These are phyloP conservation scores for Podosphaera leucotricha DNA, from an alignment of 2,329 filamentous ascomycete species.

Conservation along the genomic window DNA sequence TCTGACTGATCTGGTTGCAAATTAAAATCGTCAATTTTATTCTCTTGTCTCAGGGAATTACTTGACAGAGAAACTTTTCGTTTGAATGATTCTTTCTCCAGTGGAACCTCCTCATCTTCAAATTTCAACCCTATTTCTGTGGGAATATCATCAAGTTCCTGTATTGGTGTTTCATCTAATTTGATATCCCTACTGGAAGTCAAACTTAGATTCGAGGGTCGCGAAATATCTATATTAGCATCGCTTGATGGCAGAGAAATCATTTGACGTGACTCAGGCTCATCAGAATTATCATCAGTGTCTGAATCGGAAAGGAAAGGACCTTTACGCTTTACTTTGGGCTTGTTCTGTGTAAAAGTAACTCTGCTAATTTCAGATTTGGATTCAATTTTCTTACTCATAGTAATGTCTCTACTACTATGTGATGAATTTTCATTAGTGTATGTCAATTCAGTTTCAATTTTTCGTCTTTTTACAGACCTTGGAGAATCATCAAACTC, in stretches of 20 bases:
- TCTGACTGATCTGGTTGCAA: background rate
- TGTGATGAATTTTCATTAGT: slow-evolving; percentile 1
- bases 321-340: slow-evolving; percentile 19
- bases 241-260: slow-evolving; percentile 6
- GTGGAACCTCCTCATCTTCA: too few relatives aligned
- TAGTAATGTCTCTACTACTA: background rate
- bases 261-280: slow-evolving; percentile 4
- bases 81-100: too few relatives aligned
- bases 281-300: slow-evolving; percentile 22
- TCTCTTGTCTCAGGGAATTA: too few relatives aligned
- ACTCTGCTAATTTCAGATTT: background rate
- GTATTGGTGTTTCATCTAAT: too few relatives aligned
- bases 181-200: too few relatives aligned
- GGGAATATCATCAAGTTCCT: too few relatives aligned
- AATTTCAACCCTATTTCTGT: too few relatives aligned
- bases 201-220: background rate
- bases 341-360: slow-evolving; percentile 1
- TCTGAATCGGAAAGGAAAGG: slow-evolving; percentile 53
- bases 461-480: slow-evolving; percentile 21
- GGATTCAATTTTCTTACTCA: background rate
- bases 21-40: too few relatives aligned
- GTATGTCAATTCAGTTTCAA: slow-evolving; percentile 8
- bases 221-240: slow-evolving; percentile 4
- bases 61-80: too few relatives aligned
- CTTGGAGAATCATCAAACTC: slow-evolving; percentile 17